phyloP scores from a whole-genome alignment of 495 filamentous ascomycete genomes.

The Penicillium fimorum region DNA sequence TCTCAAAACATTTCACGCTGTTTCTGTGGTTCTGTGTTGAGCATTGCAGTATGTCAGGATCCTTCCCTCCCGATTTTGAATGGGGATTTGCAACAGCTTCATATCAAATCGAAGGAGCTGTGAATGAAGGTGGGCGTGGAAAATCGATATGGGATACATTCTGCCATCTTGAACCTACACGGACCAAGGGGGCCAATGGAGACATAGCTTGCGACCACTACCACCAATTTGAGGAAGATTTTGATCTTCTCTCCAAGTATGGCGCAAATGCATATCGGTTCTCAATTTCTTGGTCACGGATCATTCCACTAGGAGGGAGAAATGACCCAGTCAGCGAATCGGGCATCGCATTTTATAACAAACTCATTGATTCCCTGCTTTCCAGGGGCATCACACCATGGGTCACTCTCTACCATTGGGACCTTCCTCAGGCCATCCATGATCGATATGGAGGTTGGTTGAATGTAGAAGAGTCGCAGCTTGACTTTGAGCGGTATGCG shows the following conservation, averaged over 20 bases:
- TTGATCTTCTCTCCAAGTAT: conserved; percentile 58
- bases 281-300: conserved; percentile 66
- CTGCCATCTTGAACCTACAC: conserved; percentile 61
- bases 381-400: conserved; percentile 38
- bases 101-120: conserved; percentile 70
- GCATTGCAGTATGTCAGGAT: background rate
- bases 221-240: conserved; percentile 63
- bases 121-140: conserved; percentile 59
- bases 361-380: conserved; percentile 41
- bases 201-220: conserved; percentile 70
- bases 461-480: conserved; percentile 37
- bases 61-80: conserved; percentile 51
- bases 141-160: conserved; percentile 72
- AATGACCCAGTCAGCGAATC: conserved; percentile 34
- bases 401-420: conserved; percentile 51
- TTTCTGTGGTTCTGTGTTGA: too few species aligned
- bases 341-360: conserved; percentile 42
- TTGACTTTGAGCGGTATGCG: conserved; percentile 45
- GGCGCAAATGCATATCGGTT: conserved; percentile 65
- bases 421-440: conserved; percentile 42
- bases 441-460: conserved; percentile 44
- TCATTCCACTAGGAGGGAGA: conserved; percentile 54
- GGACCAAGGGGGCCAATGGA: conserved; percentile 53
- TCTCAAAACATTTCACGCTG: too few species aligned
- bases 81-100: conserved; percentile 77